Base-by-base conservation (phyloP, 139 green algal genomes). In the Pycnococcus provasolii region DNA sequence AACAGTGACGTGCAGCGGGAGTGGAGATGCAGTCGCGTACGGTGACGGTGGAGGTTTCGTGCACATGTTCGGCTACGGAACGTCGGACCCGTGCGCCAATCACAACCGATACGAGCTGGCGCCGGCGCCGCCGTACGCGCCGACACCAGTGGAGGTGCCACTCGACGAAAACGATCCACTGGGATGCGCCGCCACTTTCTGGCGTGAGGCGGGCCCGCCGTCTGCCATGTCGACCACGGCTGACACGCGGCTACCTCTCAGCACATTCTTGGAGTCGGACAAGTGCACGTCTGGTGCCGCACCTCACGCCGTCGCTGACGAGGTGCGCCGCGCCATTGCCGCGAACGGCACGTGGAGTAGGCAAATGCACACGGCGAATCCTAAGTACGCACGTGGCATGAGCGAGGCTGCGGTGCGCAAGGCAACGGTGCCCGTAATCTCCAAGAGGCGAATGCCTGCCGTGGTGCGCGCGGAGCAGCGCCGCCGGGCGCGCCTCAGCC, bases 11-110 rank as follows among this genome's bases (percentile, higher is more conserved):
- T 26, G 26, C 26, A 26, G 26, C 26, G 26, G 26, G 26, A 26
- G 26, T 26, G 89, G 89, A 0, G 84, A 96, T 60, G 69, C 74
- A 15, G 58, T 88, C 8, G 85, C 73, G 5, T 89, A 95, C 73
- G 85, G 78, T 40, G 84, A 84, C 68, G 71, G 42, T 6, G 83
- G 80, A n/a, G 86, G 88, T 4, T 94, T 86, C 55, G 53, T 91
- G 39, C 88, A 96, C 66, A 51, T 92, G 4, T 96, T 88, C 89
- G 68, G 77, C 2, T 59, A 70, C 58, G 26, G 26, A 26, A 41
- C 39, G 11, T 55, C 44, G 1, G 42, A 40, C 8, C 66, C 72
- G 0, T 53, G 70, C 45, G 73, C 78, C 46, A 78, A 76, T 61
- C 2, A 65, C 74, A 5, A 66, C 51, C 26, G 26, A 26, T 26